Conservation (phyloP, 1,284 basidiomycete species). For the Microbotryum scabiosae region DNA sequence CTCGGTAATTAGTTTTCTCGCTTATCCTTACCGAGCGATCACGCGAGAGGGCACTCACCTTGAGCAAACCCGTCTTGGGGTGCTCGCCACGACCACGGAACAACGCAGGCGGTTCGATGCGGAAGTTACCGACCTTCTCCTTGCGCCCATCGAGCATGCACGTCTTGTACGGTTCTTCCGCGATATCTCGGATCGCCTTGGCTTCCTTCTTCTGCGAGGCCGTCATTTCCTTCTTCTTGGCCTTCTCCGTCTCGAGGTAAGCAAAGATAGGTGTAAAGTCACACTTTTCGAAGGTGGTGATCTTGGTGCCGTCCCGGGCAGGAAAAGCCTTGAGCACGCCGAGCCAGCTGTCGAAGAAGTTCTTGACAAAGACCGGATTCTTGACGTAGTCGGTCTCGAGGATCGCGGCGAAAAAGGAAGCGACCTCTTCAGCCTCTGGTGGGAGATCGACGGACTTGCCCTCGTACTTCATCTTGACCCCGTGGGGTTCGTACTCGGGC, state of each 20-base stretch:
- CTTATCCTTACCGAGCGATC: not conserved
- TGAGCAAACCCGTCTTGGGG: conserved; percentile 91
- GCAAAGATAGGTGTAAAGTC: conserved; percentile 95
- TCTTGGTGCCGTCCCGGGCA: conserved; percentile 65
- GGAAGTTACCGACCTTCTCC: conserved; percentile 97
- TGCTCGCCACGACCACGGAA: conserved; percentile 98
- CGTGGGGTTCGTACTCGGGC: conserved; percentile 76
- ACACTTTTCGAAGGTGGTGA: conserved; percentile 69
- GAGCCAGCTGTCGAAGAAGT: conserved; percentile 92
- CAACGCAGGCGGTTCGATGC: conserved; percentile 92
- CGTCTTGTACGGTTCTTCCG: conserved; percentile 74
- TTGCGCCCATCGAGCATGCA: conserved; percentile 89
- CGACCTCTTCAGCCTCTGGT: conserved; percentile 87
- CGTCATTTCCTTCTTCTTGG: conserved; percentile 81
- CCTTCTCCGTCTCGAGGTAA: conserved; percentile 82
- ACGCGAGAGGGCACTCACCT: conserved; percentile 50
- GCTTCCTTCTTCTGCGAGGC: conserved; percentile 78
- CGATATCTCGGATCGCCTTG: conserved; percentile 73
- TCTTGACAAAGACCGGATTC: conserved; percentile 81
- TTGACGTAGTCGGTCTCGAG: conserved; percentile 87
- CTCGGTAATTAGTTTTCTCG: not conserved
- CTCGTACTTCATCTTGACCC: conserved; percentile 93
- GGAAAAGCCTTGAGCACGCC: conserved; percentile 69
- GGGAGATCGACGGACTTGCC: conserved; percentile 72
- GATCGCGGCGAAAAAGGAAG: conserved; percentile 90